Percentiles rank a stretch among this genome's conserved stretches.
Evolutionary conservation across 768 basidiomycete species (phyloP).

Genomic region (Mrakia hoshinonis): DNA sequence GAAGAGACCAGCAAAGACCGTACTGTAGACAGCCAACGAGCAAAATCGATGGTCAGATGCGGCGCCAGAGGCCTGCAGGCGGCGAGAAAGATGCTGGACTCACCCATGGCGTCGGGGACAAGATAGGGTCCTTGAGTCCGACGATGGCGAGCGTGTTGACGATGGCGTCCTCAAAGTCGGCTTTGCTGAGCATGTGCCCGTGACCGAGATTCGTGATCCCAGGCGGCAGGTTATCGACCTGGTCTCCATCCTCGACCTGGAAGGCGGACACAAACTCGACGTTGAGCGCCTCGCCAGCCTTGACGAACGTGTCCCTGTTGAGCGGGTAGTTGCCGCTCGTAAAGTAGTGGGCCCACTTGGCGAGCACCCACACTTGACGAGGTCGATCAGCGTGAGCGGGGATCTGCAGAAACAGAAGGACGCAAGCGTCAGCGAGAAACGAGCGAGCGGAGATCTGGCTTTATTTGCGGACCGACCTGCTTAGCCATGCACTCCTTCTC

Average conservation of each 20-base stretch:
- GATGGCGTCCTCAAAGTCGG: not conserved
- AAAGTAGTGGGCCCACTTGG: not conserved
- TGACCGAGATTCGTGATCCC: not conserved
- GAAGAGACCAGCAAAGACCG: slow-evolving; percentile 8
- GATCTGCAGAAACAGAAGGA: not conserved
- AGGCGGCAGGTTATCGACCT: not conserved
- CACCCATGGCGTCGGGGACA: not conserved
- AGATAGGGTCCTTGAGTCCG: not conserved
- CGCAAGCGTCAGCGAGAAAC: not conserved
- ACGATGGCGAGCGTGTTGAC: not conserved
- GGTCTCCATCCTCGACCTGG: not conserved
- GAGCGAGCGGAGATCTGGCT: not conserved
- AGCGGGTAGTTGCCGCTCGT: not conserved
- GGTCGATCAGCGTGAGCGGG: not conserved
- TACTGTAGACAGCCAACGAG: not conserved
- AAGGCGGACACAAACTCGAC: slow-evolving; percentile 13
- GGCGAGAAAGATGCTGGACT: not conserved
- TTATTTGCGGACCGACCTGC: not conserved
- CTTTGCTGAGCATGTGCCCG: not conserved
- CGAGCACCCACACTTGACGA: slow-evolving; percentile 9
- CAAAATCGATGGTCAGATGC: too few relatives aligned
- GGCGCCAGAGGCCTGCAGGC: too few relatives aligned
- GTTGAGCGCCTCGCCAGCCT: not conserved
- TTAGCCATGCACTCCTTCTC: slow-evolving; percentile 1
- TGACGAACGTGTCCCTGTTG: not conserved